A percentile compares a stretch with the other conserved stretches of the same genome.
phyloP scores from a whole-genome alignment of 192 early-diverging fungal species.

The Coemansia javaensis region DNA sequence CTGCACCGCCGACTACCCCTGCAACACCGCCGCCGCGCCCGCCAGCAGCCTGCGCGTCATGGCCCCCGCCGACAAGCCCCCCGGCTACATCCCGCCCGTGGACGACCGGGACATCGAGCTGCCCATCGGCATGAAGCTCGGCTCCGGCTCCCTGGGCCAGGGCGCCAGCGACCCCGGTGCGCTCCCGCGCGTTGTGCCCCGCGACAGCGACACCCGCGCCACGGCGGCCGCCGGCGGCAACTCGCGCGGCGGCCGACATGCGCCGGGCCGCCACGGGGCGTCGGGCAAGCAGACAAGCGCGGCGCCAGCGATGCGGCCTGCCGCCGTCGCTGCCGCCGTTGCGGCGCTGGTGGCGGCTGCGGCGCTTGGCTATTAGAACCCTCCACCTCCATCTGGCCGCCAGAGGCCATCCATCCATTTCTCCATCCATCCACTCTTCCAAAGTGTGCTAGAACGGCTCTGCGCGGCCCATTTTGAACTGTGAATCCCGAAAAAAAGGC shows the following conservation, averaged over 20 bases:
- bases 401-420: too few relatives aligned
- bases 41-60: conserved; percentile 36
- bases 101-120: conserved; percentile 43
- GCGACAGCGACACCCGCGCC: too few relatives aligned
- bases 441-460: too few relatives aligned
- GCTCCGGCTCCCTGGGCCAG: conserved; percentile 6
- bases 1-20: conserved; percentile 36
- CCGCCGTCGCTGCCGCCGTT: too few relatives aligned
- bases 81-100: conserved; percentile 33
- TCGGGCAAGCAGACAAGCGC: background rate
- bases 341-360: too few relatives aligned
- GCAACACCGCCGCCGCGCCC: conserved; percentile 36
- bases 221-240: background rate
- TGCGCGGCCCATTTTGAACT: too few relatives aligned
- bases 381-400: too few relatives aligned
- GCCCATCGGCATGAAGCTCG: conserved; percentile 50
- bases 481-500: too few relatives aligned
- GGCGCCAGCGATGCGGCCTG: too few relatives aligned
- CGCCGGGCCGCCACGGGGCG: background rate
- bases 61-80: conserved; percentile 25
- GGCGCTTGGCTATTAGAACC: too few relatives aligned
- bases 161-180: conserved; percentile 18
- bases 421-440: too few relatives aligned
- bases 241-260: background rate
- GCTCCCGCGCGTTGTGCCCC: conserved; percentile 36